Conservation (phyloP, 805 yeast species). For the Metschnikowia colocasiae region DNA sequence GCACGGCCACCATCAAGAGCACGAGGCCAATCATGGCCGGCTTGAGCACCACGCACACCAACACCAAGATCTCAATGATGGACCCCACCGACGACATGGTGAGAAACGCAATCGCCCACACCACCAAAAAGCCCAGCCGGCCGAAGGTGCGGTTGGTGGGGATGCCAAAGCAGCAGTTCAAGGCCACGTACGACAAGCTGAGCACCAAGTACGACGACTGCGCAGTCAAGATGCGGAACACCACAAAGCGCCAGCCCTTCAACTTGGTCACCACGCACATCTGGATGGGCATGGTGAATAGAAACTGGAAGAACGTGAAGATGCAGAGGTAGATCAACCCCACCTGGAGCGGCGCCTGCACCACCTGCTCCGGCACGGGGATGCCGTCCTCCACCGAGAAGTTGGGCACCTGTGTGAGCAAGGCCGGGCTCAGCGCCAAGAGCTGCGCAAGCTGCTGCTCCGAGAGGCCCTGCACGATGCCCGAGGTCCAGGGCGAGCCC, state of each 20-base stretch:
- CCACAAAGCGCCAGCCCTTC: constrained; percentile 24
- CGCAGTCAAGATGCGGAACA: constrained; percentile 24
- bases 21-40: constrained; percentile 29
- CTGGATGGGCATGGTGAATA: constrained; percentile 27
- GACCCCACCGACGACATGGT: constrained; percentile 31
- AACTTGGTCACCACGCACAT: constrained; percentile 25
- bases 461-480: constrained; percentile 15
- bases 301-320: constrained; percentile 34
- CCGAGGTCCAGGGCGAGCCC: constrained; percentile 18
- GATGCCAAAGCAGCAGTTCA: constrained; percentile 30
- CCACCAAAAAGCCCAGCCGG: constrained; percentile 30
- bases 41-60: constrained; percentile 22
- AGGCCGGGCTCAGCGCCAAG: constrained; percentile 20
- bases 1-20: constrained; percentile 26
- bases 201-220: constrained; percentile 28
- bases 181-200: constrained; percentile 26
- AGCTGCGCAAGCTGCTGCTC: constrained; percentile 8
- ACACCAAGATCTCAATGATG: constrained; percentile 26
- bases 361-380: constrained; percentile 24
- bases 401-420: constrained; percentile 24
- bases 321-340: constrained; percentile 31
- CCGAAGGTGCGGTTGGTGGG: constrained; percentile 24
- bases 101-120: constrained; percentile 30
- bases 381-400: constrained; percentile 22
- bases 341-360: constrained; percentile 32